These are phyloP conservation scores for Pseudogymnoascus destructans DNA, from an alignment of 2,329 filamentous ascomycete genomes.

Conservation along the genomic window DNA sequence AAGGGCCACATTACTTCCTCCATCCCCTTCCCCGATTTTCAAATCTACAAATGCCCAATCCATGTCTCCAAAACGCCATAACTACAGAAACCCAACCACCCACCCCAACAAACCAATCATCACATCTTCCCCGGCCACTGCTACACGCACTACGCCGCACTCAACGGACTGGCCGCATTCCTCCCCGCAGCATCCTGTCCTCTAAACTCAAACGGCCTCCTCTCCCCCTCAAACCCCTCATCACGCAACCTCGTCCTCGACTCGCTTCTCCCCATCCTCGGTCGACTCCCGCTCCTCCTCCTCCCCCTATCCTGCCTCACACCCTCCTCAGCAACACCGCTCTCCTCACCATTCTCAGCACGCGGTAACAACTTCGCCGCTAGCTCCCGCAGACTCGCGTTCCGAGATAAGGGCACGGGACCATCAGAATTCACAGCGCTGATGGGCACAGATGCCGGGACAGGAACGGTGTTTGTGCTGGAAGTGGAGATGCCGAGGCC, in stretches of 20 bases:
- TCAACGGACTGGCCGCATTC: neutral
- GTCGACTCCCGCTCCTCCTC: slow-evolving; percentile 12
- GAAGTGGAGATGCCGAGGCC: neutral
- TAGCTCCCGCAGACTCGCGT: neutral
- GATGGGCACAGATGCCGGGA: neutral
- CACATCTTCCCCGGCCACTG: slow-evolving; percentile 2
- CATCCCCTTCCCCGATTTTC: neutral
- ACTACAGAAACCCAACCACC: neutral
- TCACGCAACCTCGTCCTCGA: slow-evolving; percentile 12
- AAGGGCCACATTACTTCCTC: neutral
- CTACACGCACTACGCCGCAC: neutral
- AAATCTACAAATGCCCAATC: neutral
- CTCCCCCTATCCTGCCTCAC: slow-evolving; percentile 11
- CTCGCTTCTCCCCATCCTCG: slow-evolving; percentile 20
- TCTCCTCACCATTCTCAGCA: slow-evolving; percentile 6
- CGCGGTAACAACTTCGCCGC: slow-evolving; percentile 10
- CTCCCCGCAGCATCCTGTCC: slow-evolving; percentile 12
- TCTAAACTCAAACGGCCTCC: slow-evolving; percentile 16
- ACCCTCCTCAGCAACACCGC: neutral
- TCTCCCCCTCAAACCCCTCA: slow-evolving; percentile 11
- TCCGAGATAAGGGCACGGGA: neutral
- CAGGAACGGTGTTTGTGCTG: neutral
- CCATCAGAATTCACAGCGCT: neutral
- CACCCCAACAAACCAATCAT: neutral
- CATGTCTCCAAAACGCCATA: neutral